A percentile compares a stretch with the other conserved stretches of the same genome.
Conservation (phyloP, 495 filamentous ascomycete genomes). For the Annulohypoxylon nitens region DNA sequence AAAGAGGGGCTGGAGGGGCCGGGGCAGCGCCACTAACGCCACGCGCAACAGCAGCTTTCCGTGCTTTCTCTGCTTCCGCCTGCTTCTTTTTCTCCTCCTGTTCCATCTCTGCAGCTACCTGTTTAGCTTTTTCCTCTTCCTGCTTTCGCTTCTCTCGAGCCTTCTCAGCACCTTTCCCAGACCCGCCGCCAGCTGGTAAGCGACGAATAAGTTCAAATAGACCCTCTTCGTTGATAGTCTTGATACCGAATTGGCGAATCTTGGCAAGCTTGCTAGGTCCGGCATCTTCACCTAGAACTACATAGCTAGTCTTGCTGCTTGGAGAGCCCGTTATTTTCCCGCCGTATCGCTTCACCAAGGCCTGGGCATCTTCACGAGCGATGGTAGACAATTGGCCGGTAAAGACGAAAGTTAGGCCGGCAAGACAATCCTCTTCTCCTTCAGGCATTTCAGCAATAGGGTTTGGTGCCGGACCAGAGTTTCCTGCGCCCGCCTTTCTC, state of each 20-base stretch:
- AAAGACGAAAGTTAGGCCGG: slow-evolving; percentile 97
- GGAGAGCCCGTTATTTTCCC: slow-evolving; percentile 89
- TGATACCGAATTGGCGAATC: slow-evolving; percentile 80
- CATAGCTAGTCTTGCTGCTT: slow-evolving; percentile 92
- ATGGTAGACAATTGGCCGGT: slow-evolving; percentile 86
- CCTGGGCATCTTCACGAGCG: slow-evolving; percentile 86
- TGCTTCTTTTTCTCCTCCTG: slow-evolving; percentile 68
- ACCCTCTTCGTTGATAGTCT: slow-evolving; percentile 93
- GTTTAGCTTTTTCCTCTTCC: slow-evolving; percentile 80
- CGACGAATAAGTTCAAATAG: slow-evolving; percentile 87
- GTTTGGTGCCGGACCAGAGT: slow-evolving; percentile 70
- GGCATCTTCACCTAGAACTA: slow-evolving; percentile 90
- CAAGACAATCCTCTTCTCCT: slow-evolving; percentile 90
- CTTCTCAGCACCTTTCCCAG: slow-evolving; percentile 87
- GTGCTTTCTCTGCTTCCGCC: slow-evolving; percentile 63
- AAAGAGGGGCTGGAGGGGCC: slow-evolving; percentile 62
- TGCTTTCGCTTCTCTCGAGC: slow-evolving; percentile 83
- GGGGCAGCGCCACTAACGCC: slow-evolving; percentile 53
- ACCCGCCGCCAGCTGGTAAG: slow-evolving; percentile 87
- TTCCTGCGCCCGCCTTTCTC: slow-evolving; percentile 67
- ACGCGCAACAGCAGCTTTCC: slow-evolving; percentile 60
- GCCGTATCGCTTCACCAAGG: slow-evolving; percentile 90
- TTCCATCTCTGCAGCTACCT: slow-evolving; percentile 87
- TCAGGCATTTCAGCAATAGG: slow-evolving; percentile 75
- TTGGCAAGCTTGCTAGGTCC: slow-evolving; percentile 94